A percentile compares a stretch with the other conserved stretches of the same genome.
Evolutionary conservation across 139 green algal genomes (phyloP).

Genomic region (Chlorella sp.): DNA sequence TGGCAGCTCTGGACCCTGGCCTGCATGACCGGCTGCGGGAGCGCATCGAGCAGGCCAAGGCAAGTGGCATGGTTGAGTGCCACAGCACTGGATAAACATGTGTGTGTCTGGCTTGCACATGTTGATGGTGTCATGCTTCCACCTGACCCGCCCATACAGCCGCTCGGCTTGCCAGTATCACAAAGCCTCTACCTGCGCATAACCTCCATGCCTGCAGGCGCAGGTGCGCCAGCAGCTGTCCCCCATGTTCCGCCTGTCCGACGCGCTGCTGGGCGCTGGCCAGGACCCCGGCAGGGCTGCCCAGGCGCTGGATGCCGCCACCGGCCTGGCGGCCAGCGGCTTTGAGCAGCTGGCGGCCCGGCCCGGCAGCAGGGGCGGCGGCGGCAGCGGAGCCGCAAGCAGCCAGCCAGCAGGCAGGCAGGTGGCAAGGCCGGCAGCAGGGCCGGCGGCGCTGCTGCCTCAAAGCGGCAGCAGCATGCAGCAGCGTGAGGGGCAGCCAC

Average conservation of each 20-base stretch:
- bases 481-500: background rate
- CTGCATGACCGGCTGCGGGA: constrained; percentile 22
- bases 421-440: no score
- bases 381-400: background rate
- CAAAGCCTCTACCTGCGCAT: background rate
- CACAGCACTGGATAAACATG: no score
- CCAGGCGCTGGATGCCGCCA: constrained; percentile 16
- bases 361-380: constrained; percentile 3
- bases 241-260: constrained; percentile 28
- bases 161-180: no score
- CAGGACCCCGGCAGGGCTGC: background rate
- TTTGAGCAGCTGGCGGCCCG: constrained; percentile 2
- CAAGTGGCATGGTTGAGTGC: background rate
- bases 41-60: constrained; percentile 17
- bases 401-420: no score
- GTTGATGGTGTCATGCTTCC: no score
- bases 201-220: background rate
- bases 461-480: background rate
- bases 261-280: constrained; percentile 8
- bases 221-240: constrained; percentile 32
- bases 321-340: background rate
- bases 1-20: background rate
- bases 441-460: background rate
- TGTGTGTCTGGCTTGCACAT: no score
- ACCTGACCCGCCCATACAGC: no score